Conservation (phyloP, 306 rosid genomes). For the Rubus idaeus region DNA sequence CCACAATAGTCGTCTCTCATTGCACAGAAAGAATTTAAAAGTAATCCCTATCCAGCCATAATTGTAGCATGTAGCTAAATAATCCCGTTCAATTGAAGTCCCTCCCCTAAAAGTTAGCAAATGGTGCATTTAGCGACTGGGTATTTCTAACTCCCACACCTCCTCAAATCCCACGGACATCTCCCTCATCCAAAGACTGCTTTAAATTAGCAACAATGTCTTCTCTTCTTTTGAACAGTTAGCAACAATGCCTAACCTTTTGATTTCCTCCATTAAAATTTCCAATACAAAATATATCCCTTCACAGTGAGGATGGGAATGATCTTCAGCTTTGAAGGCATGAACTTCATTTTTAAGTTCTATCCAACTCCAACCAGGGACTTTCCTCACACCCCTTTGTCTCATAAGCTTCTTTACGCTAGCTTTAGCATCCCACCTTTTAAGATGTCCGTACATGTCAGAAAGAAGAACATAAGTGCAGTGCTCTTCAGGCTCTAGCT, state of each 20-base stretch:
- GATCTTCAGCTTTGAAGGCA: constrained; percentile 84
- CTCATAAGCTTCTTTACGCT: constrained; percentile 68
- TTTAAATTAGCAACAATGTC: constrained; percentile 17
- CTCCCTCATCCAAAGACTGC: background rate
- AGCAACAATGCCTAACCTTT: constrained; percentile 22
- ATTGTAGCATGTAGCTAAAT: background rate
- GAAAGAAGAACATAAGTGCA: constrained; percentile 72
- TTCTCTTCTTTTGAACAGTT: background rate
- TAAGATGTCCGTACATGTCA: constrained; percentile 62
- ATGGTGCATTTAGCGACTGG: background rate
- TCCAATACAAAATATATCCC: constrained; percentile 48
- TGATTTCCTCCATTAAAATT: constrained; percentile 48
- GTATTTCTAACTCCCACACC: background rate
- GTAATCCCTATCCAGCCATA: background rate
- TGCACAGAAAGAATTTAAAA: background rate
- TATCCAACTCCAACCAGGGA: constrained; percentile 92
- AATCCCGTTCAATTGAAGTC: background rate
- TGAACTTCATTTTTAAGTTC: constrained; percentile 64
- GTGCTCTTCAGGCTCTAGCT: constrained; percentile 79
- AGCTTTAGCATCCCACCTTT: constrained; percentile 71
- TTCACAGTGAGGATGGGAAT: constrained; percentile 45
- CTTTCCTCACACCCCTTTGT: constrained; percentile 71
- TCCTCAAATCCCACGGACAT: background rate
- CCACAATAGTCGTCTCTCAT: background rate
- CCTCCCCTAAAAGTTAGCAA: background rate